Base-by-base conservation (phyloP, 2,329 filamentous ascomycete genomes). In the Epichloe hybrida region DNA sequence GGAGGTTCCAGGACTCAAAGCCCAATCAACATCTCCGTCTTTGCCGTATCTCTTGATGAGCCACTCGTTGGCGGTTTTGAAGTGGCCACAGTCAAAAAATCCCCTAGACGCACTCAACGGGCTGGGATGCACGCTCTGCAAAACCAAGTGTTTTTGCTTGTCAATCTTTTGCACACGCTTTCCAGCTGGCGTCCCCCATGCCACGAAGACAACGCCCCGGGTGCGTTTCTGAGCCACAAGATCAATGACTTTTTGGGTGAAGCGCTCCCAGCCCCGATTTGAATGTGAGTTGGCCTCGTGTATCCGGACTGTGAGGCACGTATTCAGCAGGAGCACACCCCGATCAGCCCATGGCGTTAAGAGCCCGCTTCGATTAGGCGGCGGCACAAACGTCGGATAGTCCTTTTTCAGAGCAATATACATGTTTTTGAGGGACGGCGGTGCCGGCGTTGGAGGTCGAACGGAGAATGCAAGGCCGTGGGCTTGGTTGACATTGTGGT, bases 391-490 rank as follows among this genome's bases (percentile, higher is more conserved):
- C 42, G 73, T 67, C 0, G 91, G 89, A 64, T 95, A 97, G 69
- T 97, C 90, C 50, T 86, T 89, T 62, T 85, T 82, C 51, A 98
- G 79, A 11, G 83, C 85, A 42, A 76, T 89, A 74, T 94, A 98
- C 71, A 98, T 96, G 70, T 98, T 98, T 60, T 81, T 80, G 15
- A 98, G 81, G 1, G 88, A 95, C 0, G 91, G 90, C 0, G 93
- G 93, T 1, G 91, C 88, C 4, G 80, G 80, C 0, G 88, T 95
- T 0, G 93, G 93, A 3, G 91, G 84, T 9, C 87, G 86, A 50
- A 97, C 90, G 46, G 88, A 95, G 75, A 98, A 98, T 64, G 87
- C 91, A 53, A 98, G 82, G 42, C 93, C 93, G 67, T 97, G 93
- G 48, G 93, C 93, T 74, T 98, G 93, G 67, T 94, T 94, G 65